A percentile compares a stretch with the other conserved stretches of the same genome.
These are phyloP conservation scores for Debaryomyces maramus DNA, from an alignment of 805 yeast genomes.

Conservation along the genomic window DNA sequence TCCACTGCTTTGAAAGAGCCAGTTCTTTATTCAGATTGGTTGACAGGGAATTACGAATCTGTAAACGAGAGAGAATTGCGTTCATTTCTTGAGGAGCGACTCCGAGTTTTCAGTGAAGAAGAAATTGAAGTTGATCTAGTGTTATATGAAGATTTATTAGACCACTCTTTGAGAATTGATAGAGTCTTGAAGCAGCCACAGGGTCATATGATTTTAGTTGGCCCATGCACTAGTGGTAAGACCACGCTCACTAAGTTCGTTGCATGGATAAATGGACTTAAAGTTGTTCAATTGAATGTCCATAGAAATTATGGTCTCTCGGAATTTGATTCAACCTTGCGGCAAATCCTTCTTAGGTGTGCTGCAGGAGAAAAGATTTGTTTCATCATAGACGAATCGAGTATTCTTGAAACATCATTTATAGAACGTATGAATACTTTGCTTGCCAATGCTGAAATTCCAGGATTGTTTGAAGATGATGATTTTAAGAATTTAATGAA, in stretches of 20 bases:
- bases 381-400: slow-evolving; percentile 78
- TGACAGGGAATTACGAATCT: slow-evolving; percentile 59
- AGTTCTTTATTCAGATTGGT: slow-evolving; percentile 73
- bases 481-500: slow-evolving; percentile 55
- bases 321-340: slow-evolving; percentile 69
- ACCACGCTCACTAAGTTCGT: slow-evolving; percentile 76
- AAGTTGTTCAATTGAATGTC: slow-evolving; percentile 57
- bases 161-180: slow-evolving; percentile 75
- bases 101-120: slow-evolving; percentile 76
- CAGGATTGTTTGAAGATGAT: slow-evolving; percentile 82
- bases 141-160: slow-evolving; percentile 67
- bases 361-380: slow-evolving; percentile 61
- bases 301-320: slow-evolving; percentile 50
- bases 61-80: slow-evolving; percentile 50
- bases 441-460: slow-evolving; percentile 90
- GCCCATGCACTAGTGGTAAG: slow-evolving; percentile 81
- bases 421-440: slow-evolving; percentile 89
- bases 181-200: slow-evolving; percentile 81
- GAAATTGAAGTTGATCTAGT: slow-evolving; percentile 62
- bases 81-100: slow-evolving; percentile 59
- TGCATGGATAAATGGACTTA: slow-evolving; percentile 86
- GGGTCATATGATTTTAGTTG: slow-evolving; percentile 86
- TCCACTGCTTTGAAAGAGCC: slow-evolving; percentile 45
- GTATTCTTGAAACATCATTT: slow-evolving; percentile 72
- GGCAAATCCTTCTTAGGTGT: slow-evolving; percentile 48